Base-by-base conservation (phyloP, 1,139 yeast genomes). In the Sugiyamaella pinicola region DNA sequence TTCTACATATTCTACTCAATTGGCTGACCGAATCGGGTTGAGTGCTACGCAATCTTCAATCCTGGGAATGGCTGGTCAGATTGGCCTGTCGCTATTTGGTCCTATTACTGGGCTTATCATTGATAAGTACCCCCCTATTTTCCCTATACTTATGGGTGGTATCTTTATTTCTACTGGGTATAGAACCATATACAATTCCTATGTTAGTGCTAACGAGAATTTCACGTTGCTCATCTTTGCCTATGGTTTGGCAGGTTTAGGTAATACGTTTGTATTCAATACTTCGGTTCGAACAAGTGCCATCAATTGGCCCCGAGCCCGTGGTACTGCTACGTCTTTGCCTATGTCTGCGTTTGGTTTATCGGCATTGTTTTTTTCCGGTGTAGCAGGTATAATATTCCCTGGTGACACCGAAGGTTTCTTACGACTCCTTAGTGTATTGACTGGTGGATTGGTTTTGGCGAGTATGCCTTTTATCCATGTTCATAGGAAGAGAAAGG, bases 1-100 rank as follows among this genome's bases (percentile, higher is more conserved):
- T 64, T 79, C 83, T 19, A 81, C 83, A 2, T 82, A 81, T 61
- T 78, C 83, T 51, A 84, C 86, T 3, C 86, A 82, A 61, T 72
- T 81, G 54, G 85, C 86, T 4, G 73, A 69, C 49, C 72, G 73
- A 46, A 70, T 82, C 45, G 71, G 71, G 24, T 75, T 82, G 54
- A 67, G 81, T 1, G 85, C 82, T 7, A 76, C 84, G 0, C 79
- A 81, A 57, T 69, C 82, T 15, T 78, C 83, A 12, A 67, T 75
- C 15, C 76, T 82, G 7, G 85, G 85, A 1, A 70, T 80, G 55
- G 69, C 76, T 52, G 86, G 86, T 2, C 78, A 81, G 9, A 64
- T 80, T 17, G 86, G 86, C 2, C 75, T 79, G 29, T 81, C 84
- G n/a, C 56, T 80, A 18, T 70, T 80, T 2, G 85, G 84, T 0